A percentile compares a stretch with the other conserved stretches of the same genome.
phyloP scores from a whole-genome alignment of 805 yeast genomes.

The Starmerella asiatica region DNA sequence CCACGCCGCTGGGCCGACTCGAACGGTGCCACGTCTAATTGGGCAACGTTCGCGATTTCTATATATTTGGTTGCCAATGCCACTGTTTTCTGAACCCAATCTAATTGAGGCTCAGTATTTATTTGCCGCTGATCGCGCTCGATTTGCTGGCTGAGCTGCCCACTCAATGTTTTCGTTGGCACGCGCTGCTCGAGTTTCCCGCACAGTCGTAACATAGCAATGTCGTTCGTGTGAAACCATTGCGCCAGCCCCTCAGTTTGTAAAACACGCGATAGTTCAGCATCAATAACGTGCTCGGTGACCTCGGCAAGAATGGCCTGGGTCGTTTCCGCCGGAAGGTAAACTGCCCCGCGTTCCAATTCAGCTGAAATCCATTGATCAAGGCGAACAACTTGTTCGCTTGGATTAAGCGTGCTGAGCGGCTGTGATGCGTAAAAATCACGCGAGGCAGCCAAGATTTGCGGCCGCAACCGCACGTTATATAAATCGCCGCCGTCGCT shows the following conservation, averaged over 20 bases:
- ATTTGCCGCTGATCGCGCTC: conserved; percentile 1
- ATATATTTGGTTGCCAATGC: conserved; percentile 1
- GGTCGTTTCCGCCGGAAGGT: conserved; percentile 13
- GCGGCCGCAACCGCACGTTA: background rate
- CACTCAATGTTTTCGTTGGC: conserved; percentile 6
- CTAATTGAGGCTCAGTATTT: background rate
- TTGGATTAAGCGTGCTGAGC: background rate
- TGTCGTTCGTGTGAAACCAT: conserved; percentile 13
- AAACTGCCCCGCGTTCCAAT: conserved; percentile 5
- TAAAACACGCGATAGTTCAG: conserved; percentile 9
- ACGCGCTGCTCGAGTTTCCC: conserved; percentile 12
- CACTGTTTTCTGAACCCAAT: conserved; percentile 11
- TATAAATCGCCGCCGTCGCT: background rate
- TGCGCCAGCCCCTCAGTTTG: conserved; percentile 6
- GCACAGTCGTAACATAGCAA: conserved; percentile 11
- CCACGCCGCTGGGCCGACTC: background rate
- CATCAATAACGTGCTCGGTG: conserved; percentile 7
- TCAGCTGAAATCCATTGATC: conserved; percentile 14
- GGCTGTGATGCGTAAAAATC: background rate
- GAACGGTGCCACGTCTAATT: background rate
- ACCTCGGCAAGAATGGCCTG: conserved; percentile 6
- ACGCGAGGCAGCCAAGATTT: background rate
- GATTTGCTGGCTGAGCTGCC: conserved; percentile 2
- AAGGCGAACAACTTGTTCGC: conserved; percentile 1
- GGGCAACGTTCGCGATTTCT: conserved; percentile 2